Base-by-base conservation (phyloP, 371 early-diverging fungal species). In the Choanephora cucurbitarum region DNA sequence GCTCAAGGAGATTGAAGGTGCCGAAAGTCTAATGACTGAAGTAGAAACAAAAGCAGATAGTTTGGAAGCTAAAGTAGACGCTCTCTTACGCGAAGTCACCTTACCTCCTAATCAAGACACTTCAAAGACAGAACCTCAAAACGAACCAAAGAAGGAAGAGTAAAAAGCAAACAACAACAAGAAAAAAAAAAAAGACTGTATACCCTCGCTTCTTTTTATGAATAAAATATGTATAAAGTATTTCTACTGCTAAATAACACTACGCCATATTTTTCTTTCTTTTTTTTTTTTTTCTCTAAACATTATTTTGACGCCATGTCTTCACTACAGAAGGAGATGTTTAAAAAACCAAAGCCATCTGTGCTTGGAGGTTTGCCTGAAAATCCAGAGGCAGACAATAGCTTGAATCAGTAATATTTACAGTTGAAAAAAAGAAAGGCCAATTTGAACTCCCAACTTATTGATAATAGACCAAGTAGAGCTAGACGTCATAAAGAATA, bases 1-100 rank as follows among this genome's bases (percentile, higher is more conserved):
- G 77, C 47, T 77, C 14, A 77, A 73, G 24, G 77, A 77, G 57
- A 61, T 67, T 3, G 71, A 73, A 52, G 62, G 56, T 33, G 73
- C 77, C 0, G 77, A 77, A 55, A 44, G 59, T 10, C 52, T 77
- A 1, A 77, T 77, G 77, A 66, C 50, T 32, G 56, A 70, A 50
- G 57, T 77, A 10, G 77, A 77, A 61, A 52, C 71, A 10, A 66
- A 69, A 48, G 64, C 77, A 1, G 72, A 67, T 42, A 47, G 21
- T 1, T 59, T 77, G 28, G 58, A 73, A 44, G 63, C 67, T 49
- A 77, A 77, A 50, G 62, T 77, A 28, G 69, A 73, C 54, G 71
- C 69, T 17, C 66, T 77, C 40, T 57, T 77, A 14, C 58, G 60
- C 10, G 69, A 73, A 52, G 55, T 71, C 15, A 57, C 44, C 3